Conservation (phyloP, 2,329 filamentous ascomycete genomes). For the Penicillium sp. region DNA sequence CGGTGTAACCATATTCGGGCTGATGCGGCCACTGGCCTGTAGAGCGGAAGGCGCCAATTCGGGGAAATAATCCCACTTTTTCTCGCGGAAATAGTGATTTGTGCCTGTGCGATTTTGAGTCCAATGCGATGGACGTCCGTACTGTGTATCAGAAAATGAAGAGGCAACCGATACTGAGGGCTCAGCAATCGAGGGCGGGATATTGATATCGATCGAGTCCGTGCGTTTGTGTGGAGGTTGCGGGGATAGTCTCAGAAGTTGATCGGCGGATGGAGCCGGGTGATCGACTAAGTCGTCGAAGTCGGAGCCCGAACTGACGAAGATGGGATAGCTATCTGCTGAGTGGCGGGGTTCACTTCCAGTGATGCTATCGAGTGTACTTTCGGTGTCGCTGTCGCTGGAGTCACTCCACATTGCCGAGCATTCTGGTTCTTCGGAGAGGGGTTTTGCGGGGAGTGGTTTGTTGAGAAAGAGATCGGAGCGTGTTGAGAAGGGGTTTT, state of each 20-base stretch:
- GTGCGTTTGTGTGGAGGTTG: constrained; percentile 14
- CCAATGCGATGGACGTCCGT: constrained; percentile 26
- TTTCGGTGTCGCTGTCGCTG: constrained; percentile 22
- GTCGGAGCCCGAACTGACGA: constrained; percentile 31
- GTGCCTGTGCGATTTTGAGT: constrained; percentile 23
- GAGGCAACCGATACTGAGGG: neutral
- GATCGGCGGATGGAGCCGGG: constrained; percentile 19
- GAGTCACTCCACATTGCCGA: constrained; percentile 31
- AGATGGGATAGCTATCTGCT: constrained; percentile 34
- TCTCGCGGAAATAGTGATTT: constrained; percentile 42
- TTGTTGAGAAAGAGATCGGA: constrained; percentile 30
- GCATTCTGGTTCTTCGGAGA: constrained; percentile 23
- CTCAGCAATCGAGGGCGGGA: neutral
- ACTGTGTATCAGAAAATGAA: constrained; percentile 24
- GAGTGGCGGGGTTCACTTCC: constrained; percentile 26
- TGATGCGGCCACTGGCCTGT: constrained; percentile 14
- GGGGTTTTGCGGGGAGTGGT: constrained; percentile 32
- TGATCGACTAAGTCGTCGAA: constrained; percentile 31
- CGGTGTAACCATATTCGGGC: constrained; percentile 9
- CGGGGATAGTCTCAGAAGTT: constrained; percentile 12
- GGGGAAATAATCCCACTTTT: constrained; percentile 45
- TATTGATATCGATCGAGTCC: constrained; percentile 18
- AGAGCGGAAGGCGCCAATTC: constrained; percentile 36
- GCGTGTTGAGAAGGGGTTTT: constrained; percentile 10
- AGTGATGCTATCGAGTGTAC: constrained; percentile 27